phyloP scores from a whole-genome alignment of 176 grass and related monocot genomes.

The Metroxylon sagu region DNA sequence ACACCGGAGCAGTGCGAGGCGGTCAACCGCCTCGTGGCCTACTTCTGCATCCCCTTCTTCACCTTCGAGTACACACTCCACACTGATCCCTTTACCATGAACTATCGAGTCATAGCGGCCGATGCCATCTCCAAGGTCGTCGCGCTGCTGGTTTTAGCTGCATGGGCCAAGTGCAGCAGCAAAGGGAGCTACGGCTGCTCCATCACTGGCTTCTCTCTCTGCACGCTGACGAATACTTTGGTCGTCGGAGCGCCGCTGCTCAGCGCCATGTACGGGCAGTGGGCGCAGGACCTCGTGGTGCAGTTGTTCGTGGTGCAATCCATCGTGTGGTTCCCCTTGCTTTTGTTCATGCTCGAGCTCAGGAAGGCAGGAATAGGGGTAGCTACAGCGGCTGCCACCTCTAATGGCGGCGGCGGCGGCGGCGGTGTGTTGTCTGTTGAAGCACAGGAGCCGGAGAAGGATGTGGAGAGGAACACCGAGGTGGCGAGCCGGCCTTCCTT shows the following conservation, averaged over 20 bases:
- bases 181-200: conserved; percentile 32
- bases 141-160: conserved; percentile 44
- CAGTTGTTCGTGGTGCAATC: conserved; percentile 72
- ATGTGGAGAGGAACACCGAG: conserved; percentile 17
- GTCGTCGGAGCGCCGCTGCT: conserved; percentile 79
- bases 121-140: conserved; percentile 74
- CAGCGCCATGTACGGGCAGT: conserved; percentile 81
- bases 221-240: conserved; percentile 72
- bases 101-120: conserved; percentile 76
- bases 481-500: conserved; percentile 22
- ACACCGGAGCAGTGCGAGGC: conserved; percentile 79
- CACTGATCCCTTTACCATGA: conserved; percentile 84
- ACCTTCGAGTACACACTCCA: conserved; percentile 94
- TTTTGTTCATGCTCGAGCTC: conserved; percentile 62
- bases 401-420: background rate
- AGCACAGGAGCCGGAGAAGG: conserved; percentile 17
- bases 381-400: background rate
- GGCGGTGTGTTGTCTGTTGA: background rate
- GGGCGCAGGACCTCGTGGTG: conserved; percentile 84
- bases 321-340: conserved; percentile 44
- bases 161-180: conserved; percentile 42
- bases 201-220: conserved; percentile 78
- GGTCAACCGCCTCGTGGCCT: conserved; percentile 80
- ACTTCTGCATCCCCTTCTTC: conserved; percentile 83
- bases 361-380: conserved; percentile 30